Base-by-base conservation (phyloP, 768 basidiomycete species). In the Terana coerulea region DNA sequence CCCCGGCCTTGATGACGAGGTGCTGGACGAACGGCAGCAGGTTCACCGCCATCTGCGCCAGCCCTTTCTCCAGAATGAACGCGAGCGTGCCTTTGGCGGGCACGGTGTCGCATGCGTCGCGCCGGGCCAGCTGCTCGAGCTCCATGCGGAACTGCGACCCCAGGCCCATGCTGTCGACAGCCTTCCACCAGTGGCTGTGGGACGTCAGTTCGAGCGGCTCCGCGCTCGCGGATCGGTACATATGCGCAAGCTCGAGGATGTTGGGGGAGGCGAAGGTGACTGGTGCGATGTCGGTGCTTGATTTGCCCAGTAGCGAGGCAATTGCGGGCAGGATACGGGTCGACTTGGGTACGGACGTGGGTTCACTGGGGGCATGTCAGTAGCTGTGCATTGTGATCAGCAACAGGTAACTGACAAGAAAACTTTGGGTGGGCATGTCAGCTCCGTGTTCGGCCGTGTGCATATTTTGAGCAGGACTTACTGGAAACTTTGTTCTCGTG, bases 261-360 rank as follows among this genome's bases (percentile, higher is more conserved):
- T 99, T 99, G 0, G 97, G 97, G 0, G 95, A 88, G 40, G 83
- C 77, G 59, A 83, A 91, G 2, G 83, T 71, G 40, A 97, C 70
- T 2, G 83, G 79, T 3, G 83, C 62, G 39, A 57, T 15, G 52
- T 51, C 53, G 48, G 52, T 37, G 63, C 62, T 40, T 31, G n/a
- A 11, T 41, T 51, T 46, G 33, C 73, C 55, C 6, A 73, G 39
- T 28, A 69, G 71, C 12, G 74, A 67, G 3, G 69, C 63, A 44
- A 88, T 67, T 0, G 89, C 83, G 0, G 83, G 77, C 5, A 97
- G 63, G 52, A 98, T 82, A 2, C 75, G 71, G 1, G 74, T 71
- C 0, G 89, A 84, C 70, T 98, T 98, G 39, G 77, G 69, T n/a
- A 86, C 75, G 0, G 94, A 97, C 1, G 97, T 98, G 1, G 97